A percentile compares a stretch with the other conserved stretches of the same genome.
Conservation (phyloP, 2,329 filamentous ascomycete genomes). For the Colletotrichum agaves region DNA sequence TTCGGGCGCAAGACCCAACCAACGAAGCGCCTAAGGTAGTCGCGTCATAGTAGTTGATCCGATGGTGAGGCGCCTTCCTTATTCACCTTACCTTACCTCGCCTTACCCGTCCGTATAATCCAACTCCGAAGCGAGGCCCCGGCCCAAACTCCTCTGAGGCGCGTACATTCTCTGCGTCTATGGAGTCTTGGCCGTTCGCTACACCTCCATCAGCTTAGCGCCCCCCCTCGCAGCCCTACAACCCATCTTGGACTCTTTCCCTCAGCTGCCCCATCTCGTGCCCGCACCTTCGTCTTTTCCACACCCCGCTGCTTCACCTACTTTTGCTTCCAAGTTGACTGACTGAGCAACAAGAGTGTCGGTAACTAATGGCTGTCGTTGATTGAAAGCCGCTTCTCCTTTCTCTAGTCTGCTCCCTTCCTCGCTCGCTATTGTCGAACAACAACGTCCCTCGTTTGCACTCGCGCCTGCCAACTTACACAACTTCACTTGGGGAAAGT, state of each 20-base stretch:
- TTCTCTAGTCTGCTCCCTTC: not conserved
- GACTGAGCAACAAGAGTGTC: slow-evolving; percentile 12
- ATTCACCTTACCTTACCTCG: not conserved
- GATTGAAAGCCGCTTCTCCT: not conserved
- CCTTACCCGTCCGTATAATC: too few species aligned
- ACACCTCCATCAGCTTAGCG: slow-evolving; percentile 18
- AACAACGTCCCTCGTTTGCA: not conserved
- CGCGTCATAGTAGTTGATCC: not conserved
- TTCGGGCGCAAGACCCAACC: not conserved
- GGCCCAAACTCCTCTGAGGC: slow-evolving; percentile 1
- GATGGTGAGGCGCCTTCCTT: not conserved
- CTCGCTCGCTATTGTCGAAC: slow-evolving; percentile 5
- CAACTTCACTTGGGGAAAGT: not conserved
- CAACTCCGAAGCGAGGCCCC: not conserved
- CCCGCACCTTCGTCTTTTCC: slow-evolving; percentile 3
- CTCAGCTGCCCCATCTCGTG: slow-evolving; percentile 29
- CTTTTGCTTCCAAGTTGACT: slow-evolving; percentile 1
- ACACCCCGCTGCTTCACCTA: slow-evolving; percentile 6
- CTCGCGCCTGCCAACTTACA: slow-evolving; percentile 2
- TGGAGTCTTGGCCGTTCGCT: slow-evolving; percentile 5
- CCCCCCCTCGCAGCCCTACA: slow-evolving; percentile 32
- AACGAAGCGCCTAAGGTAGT: slow-evolving; percentile 12
- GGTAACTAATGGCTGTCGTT: slow-evolving; percentile 11
- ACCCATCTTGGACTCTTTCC: not conserved
- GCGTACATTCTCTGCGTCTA: slow-evolving; percentile 5